phyloP scores from a whole-genome alignment of 768 basidiomycete species.

The Hortiboletus flavorubellus region DNA sequence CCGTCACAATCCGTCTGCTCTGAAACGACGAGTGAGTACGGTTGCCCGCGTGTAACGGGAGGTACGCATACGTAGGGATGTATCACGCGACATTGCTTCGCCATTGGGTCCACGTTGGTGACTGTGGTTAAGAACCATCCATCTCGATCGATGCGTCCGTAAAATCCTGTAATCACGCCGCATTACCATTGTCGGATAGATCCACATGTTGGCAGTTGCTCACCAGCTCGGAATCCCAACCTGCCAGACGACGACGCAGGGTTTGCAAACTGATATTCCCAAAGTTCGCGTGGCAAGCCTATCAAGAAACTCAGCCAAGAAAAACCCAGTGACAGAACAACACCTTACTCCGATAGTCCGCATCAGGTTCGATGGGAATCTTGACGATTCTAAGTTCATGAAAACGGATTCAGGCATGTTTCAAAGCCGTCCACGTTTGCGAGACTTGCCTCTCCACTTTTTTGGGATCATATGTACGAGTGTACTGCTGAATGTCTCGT shows the following conservation, averaged over 20 bases:
- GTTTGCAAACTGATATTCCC: conserved; percentile 60
- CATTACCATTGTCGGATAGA: neutral
- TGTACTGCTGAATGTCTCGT: conserved; percentile 64
- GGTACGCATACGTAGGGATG: conserved; percentile 55
- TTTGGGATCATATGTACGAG: conserved; percentile 45
- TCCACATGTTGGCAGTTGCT: neutral
- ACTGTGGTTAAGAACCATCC: conserved; percentile 69
- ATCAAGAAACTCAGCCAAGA: conserved; percentile 1
- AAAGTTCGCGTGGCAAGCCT: conserved; percentile 38
- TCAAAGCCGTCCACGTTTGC: neutral
- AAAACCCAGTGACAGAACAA: neutral
- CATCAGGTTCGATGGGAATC: conserved; percentile 52
- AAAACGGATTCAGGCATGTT: conserved; percentile 2
- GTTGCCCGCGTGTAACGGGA: neutral
- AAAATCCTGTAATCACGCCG: conserved; percentile 39
- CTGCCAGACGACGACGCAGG: conserved; percentile 57
- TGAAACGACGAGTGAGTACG: conserved; percentile 22
- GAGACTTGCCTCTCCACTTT: conserved; percentile 56
- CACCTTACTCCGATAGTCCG: conserved; percentile 62
- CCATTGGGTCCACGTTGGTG: conserved; percentile 75
- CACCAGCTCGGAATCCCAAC: conserved; percentile 50
- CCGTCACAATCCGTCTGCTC: conserved; percentile 69
- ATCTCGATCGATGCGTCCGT: conserved; percentile 56
- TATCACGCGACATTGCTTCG: conserved; percentile 70
- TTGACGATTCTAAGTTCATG: conserved; percentile 46